These are phyloP conservation scores for Hibiscus trionum DNA, from an alignment of 345 rosid species.

Conservation along the genomic window DNA sequence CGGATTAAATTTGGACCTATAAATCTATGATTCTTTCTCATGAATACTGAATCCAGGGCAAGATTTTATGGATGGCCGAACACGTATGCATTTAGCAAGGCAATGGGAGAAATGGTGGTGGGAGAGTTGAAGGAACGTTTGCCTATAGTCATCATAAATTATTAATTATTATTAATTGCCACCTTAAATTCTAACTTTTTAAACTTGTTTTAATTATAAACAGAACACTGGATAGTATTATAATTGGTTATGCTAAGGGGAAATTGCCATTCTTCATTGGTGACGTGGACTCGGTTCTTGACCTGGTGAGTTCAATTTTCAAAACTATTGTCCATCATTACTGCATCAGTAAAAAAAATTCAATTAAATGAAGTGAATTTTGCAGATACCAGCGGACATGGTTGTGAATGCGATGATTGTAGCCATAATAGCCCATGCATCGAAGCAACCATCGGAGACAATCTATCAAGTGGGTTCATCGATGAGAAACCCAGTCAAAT, in stretches of 20 bases:
- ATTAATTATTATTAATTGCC: not conserved
- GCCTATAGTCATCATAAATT: constrained; percentile 33
- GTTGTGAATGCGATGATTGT: constrained; percentile 63
- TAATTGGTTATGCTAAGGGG: constrained; percentile 72
- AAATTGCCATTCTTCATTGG: constrained; percentile 61
- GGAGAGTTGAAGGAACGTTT: constrained; percentile 32
- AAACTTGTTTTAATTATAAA: no score
- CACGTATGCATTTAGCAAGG: constrained; percentile 77
- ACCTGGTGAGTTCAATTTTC: constrained; percentile 48
- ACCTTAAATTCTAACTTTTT: no score
- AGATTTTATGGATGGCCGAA: constrained; percentile 73
- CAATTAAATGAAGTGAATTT: not conserved
- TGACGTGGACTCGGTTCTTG: constrained; percentile 50
- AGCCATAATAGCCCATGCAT: constrained; percentile 45
- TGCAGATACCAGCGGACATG: constrained; percentile 80
- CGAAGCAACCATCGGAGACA: constrained; percentile 12
- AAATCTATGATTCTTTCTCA: no score
- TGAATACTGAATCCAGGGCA: constrained; percentile 34
- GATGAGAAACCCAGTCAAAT: constrained; percentile 37
- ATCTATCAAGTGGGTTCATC: constrained; percentile 86
- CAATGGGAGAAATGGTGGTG: constrained; percentile 74
- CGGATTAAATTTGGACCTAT: no score
- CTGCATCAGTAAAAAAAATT: no score
- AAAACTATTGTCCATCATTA: no score
- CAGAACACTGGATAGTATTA: constrained; percentile 78